These are phyloP conservation scores for Sesbania bispinosa DNA, from an alignment of 306 rosid genomes.

Conservation along the genomic window DNA sequence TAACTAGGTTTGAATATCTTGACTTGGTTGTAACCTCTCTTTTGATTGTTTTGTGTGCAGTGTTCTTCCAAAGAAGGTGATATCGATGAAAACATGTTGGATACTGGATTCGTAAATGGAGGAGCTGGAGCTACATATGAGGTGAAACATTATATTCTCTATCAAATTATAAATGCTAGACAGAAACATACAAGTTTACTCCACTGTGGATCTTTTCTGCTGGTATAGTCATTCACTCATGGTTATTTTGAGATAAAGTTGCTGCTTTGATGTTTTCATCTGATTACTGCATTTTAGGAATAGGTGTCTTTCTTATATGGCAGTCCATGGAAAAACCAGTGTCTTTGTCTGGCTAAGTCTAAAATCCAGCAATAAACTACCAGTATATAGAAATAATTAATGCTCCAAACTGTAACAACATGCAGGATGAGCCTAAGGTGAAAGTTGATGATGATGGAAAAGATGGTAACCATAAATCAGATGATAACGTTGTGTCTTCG, in stretches of 20 bases:
- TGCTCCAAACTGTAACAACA: neutral
- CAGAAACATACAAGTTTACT: neutral
- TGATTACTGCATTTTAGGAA: neutral
- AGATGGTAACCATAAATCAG: neutral
- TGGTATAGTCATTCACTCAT: neutral
- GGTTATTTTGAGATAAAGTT: neutral
- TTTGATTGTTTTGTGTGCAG: neutral
- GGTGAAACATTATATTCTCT: conserved; percentile 3
- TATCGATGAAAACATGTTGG: neutral
- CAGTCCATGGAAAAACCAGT: neutral
- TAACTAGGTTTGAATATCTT: neutral
- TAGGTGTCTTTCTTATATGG: neutral
- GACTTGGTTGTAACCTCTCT: neutral
- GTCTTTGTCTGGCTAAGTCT: neutral
- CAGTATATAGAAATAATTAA: neutral
- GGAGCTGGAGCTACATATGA: neutral
- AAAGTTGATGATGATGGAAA: conserved; percentile 7
- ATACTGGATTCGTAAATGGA: neutral
- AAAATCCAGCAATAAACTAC: neutral
- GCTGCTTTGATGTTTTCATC: neutral
- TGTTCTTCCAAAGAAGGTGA: conserved; percentile 8
- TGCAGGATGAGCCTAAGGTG: conserved; percentile 20
- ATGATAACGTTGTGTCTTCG: neutral
- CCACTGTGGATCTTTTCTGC: neutral
- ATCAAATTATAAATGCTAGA: neutral